phyloP scores from a whole-genome alignment of 805 yeast species.

The Tetrapisispora nanseiensis region DNA sequence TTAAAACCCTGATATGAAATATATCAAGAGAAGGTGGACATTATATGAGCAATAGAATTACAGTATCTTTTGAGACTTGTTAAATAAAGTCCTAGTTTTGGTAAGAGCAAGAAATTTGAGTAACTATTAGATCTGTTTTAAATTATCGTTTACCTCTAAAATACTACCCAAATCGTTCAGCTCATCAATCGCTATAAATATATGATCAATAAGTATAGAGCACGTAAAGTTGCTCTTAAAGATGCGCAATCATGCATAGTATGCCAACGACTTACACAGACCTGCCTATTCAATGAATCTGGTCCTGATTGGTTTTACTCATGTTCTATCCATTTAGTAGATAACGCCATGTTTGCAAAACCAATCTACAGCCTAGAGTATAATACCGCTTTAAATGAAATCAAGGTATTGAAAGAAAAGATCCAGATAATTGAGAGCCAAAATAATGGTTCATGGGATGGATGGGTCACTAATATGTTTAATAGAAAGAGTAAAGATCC shows the following conservation, averaged over 20 bases:
- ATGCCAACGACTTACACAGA: constrained; percentile 21
- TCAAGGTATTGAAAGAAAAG: constrained; percentile 14
- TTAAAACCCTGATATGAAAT: too few species aligned
- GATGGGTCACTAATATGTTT: constrained; percentile 26
- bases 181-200: too few species aligned
- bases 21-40: too few species aligned
- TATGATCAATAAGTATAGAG: constrained; percentile 24
- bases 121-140: too few species aligned
- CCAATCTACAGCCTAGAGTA: constrained; percentile 23
- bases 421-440: constrained; percentile 6
- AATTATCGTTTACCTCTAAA: too few species aligned
- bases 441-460: constrained; percentile 22
- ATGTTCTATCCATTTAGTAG: constrained; percentile 28
- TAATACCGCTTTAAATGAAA: constrained; percentile 7
- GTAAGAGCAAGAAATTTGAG: too few species aligned
- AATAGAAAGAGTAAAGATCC: constrained; percentile 8
- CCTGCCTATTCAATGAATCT: constrained; percentile 20
- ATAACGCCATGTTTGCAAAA: constrained; percentile 25
- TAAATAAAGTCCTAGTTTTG: too few species aligned
- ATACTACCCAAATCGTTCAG: too few species aligned
- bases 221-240: constrained; percentile 21
- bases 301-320: constrained; percentile 28
- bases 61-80: too few species aligned
- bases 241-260: constrained; percentile 25
- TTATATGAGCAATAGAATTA: too few species aligned